Evolutionary conservation across 2,329 filamentous ascomycete species (phyloP).

Genomic region (Diaporthe ampelina): DNA sequence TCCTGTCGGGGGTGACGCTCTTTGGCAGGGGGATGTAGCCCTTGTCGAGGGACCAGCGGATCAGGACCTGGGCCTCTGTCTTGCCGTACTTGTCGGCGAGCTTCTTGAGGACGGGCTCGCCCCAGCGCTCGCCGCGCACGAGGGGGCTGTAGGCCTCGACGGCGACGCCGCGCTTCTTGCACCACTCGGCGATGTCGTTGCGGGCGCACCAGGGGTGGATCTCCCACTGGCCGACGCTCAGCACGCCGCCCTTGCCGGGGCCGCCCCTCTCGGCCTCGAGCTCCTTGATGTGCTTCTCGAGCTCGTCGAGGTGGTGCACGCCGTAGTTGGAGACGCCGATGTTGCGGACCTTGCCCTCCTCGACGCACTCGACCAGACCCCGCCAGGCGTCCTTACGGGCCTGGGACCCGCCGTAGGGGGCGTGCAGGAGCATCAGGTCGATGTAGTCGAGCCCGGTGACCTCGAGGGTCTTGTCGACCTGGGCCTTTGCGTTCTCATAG

Average conservation of each 20-base stretch:
- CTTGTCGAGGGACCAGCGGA: constrained; percentile 88
- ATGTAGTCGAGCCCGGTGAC: constrained; percentile 76
- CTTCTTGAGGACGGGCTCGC: constrained; percentile 74
- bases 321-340: constrained; percentile 78
- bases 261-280: constrained; percentile 73
- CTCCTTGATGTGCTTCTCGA: constrained; percentile 71
- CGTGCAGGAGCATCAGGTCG: constrained; percentile 75
- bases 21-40: constrained; percentile 79
- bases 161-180: constrained; percentile 71
- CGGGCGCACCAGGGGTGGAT: constrained; percentile 89
- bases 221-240: constrained; percentile 91
- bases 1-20: constrained; percentile 77
- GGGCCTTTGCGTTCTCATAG: constrained; percentile 75
- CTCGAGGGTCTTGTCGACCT: constrained; percentile 74
- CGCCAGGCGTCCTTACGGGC: constrained; percentile 72
- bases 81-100: constrained; percentile 81
- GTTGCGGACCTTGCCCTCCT: constrained; percentile 72
- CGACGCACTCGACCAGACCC: constrained; percentile 74
- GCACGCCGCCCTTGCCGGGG: constrained; percentile 75
- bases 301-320: constrained; percentile 72
- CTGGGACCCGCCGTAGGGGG: constrained; percentile 69
- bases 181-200: constrained; percentile 86
- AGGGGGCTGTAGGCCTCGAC: constrained; percentile 75
- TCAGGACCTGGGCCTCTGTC: constrained; percentile 80
- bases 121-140: constrained; percentile 77